Percentiles rank a stretch among this genome's conserved stretches.
Evolutionary conservation across 2,329 filamentous ascomycete genomes (phyloP).

Genomic region (Diplodia mutila): DNA sequence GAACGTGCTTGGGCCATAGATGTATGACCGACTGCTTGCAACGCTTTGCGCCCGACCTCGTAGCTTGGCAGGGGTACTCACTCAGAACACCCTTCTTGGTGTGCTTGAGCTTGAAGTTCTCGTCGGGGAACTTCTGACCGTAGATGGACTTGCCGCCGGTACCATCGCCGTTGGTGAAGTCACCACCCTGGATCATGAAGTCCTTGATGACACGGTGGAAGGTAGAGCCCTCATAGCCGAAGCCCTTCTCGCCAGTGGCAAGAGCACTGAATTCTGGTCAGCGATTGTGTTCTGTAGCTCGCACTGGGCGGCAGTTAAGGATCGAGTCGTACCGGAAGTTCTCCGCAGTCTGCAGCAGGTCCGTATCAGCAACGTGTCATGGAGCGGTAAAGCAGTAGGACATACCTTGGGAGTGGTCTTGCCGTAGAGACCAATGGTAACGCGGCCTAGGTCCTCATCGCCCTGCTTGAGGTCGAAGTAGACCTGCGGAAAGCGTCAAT

Average conservation of each 20-base stretch:
- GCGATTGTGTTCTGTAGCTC: slow-evolving; percentile 27
- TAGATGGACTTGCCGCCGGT: slow-evolving; percentile 90
- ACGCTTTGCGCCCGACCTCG: too few species aligned
- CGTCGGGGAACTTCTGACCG: slow-evolving; percentile 79
- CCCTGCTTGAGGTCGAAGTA: slow-evolving; percentile 83
- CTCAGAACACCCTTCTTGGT: slow-evolving; percentile 76
- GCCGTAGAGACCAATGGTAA: slow-evolving; percentile 83
- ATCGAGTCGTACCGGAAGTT: slow-evolving; percentile 58
- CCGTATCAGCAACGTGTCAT: slow-evolving; percentile 28
- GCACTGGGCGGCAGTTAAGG: slow-evolving; percentile 42
- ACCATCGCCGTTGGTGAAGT: slow-evolving; percentile 81
- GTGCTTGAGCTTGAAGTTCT: slow-evolving; percentile 97
- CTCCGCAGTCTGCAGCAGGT: slow-evolving; percentile 59
- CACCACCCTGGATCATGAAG: slow-evolving; percentile 91
- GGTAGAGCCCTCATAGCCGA: slow-evolving; percentile 76
- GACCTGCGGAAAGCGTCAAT: slow-evolving; percentile 52
- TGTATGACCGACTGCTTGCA: too few species aligned
- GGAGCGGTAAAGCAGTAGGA: background rate
- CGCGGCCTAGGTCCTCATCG: slow-evolving; percentile 71
- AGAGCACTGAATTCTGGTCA: slow-evolving; percentile 64
- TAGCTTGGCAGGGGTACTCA: background rate
- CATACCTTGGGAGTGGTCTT: slow-evolving; percentile 78
- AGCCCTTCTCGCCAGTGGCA: slow-evolving; percentile 84
- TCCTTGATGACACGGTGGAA: slow-evolving; percentile 92
- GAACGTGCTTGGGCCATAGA: too few species aligned